Evolutionary conservation across 345 rosid genomes (phyloP).

Genomic region (Camelina laxa): DNA sequence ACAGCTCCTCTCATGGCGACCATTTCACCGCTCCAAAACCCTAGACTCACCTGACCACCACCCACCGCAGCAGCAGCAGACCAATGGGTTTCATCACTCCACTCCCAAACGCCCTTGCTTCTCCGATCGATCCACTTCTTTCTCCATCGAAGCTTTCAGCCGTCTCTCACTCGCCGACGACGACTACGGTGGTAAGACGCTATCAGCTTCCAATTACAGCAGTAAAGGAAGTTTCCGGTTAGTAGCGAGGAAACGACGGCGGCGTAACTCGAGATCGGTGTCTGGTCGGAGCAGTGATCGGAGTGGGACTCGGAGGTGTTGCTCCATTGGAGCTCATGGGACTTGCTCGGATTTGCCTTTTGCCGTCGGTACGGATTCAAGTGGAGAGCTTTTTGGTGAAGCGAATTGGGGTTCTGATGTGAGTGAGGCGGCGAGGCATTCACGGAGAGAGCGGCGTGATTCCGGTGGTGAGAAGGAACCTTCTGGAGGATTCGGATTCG

Average conservation of each 20-base stretch:
- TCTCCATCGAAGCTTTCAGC: slow-evolving; percentile 68
- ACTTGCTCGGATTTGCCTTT: slow-evolving; percentile 92
- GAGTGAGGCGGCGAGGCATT: slow-evolving; percentile 77
- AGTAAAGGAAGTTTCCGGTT: slow-evolving; percentile 51
- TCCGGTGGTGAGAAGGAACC: slow-evolving; percentile 61
- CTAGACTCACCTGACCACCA: slow-evolving; percentile 50
- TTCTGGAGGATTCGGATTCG: slow-evolving; percentile 48
- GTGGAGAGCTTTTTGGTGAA: slow-evolving; percentile 89
- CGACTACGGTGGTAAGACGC: slow-evolving; percentile 43
- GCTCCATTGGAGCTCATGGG: slow-evolving; percentile 86
- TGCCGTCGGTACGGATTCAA: slow-evolving; percentile 91
- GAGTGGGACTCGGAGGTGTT: slow-evolving; percentile 83
- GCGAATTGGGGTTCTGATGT: slow-evolving; percentile 90
- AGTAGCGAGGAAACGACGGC: slow-evolving; percentile 73
- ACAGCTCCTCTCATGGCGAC: slow-evolving; percentile 92
- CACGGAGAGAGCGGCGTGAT: slow-evolving; percentile 67
- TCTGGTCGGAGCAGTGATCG: slow-evolving; percentile 95
- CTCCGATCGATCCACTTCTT: slow-evolving; percentile 91
- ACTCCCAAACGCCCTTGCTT: slow-evolving; percentile 88
- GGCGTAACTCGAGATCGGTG: slow-evolving; percentile 84
- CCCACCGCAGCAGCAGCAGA: slow-evolving; percentile 11
- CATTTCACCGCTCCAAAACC: slow-evolving; percentile 62
- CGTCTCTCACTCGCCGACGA: slow-evolving; percentile 78
- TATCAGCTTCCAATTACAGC: slow-evolving; percentile 40
- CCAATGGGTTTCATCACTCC: slow-evolving; percentile 37